Evolutionary conservation across 1,284 basidiomycete genomes (phyloP), one percentile per base, ranked within the genome.

Genomic region (Grifola frondosa): DNA sequence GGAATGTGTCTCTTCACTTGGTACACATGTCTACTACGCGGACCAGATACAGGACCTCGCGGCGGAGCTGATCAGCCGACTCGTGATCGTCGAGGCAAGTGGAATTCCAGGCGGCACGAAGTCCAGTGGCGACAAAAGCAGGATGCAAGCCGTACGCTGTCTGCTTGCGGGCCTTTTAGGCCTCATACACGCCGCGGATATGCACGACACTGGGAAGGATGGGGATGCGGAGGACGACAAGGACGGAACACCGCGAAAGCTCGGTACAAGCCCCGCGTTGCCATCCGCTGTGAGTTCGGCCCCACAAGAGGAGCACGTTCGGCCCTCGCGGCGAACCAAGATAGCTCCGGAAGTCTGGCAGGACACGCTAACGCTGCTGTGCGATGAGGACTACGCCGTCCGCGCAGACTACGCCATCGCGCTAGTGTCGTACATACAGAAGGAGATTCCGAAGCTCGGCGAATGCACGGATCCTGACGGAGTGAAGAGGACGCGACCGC

Each of bases 21-120:
- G 89, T 23, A 83, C 86, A 6, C 92, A 97, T 62, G 83, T 96
- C 42, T 96, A 97, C 71, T 97, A 98, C 62, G 88, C 91, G 34
- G 96, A 97, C 62, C 96, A 99, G 68, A 91, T 96, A 49, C 91
- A 92, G 61, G 95, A 97, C 63, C 82, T 97, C 40, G 84, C 91
- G 11, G 84, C 84, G 49, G 94, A 97, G 64, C 71, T 96, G 21
- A 80, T 91, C 30, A 80, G 78, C 45, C 81, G 91, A 19, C 76
- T 97, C n/a, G 71, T 80, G 5, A 68, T 75, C 0, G 70, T 92
- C 19, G 88, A 92, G 58, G 71, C 77, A 12, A 82, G 81, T 51
- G 83, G 82, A 12, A 61, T 77, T n/a, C 57, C 74, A 24, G 64
- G 65, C 16, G 68, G 63, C 30, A 77, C 73, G 31, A 75, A 71